Percentiles rank a stretch among this genome's conserved stretches.
Conservation (phyloP, 768 basidiomycete species). For the Boletus sp. region DNA sequence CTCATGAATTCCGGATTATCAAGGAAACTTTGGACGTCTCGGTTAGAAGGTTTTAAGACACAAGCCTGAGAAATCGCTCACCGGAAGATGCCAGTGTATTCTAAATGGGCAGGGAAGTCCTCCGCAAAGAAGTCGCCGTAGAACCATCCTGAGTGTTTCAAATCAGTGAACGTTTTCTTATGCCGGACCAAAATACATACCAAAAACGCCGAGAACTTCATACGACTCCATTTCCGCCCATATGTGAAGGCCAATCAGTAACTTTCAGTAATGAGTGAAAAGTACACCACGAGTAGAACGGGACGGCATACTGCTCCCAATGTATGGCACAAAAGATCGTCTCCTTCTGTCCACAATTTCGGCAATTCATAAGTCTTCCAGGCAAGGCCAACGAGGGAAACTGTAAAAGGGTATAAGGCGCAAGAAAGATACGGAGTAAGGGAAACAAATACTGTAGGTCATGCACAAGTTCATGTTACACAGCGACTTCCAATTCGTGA, state of each 20-base stretch:
- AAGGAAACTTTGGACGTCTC: conserved; percentile 55
- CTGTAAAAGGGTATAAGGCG: conserved; percentile 38
- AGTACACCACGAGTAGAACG: not conserved
- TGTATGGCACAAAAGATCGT: conserved; percentile 84
- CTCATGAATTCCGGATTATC: conserved; percentile 97
- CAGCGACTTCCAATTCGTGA: conserved; percentile 90
- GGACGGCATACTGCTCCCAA: conserved; percentile 69
- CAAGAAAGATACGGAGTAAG: not conserved
- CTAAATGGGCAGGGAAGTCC: conserved; percentile 83
- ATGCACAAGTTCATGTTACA: conserved; percentile 94
- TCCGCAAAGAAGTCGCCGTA: conserved; percentile 98
- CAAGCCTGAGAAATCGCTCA: conserved; percentile 31
- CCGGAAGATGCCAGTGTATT: conserved; percentile 98
- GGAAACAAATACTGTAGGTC: conserved; percentile 75
- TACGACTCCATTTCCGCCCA: conserved; percentile 92
- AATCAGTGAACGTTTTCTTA: not conserved
- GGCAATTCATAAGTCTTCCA: conserved; percentile 90
- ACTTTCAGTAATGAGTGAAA: conserved; percentile 39
- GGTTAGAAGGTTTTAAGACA: not conserved
- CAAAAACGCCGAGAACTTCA: conserved; percentile 92
- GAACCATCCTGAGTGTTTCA: conserved; percentile 75
- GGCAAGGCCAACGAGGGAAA: conserved; percentile 79
- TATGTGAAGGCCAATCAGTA: conserved; percentile 81
- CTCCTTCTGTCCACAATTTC: conserved; percentile 81
- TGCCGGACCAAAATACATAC: conserved; percentile 39